Percentiles rank a stretch among this genome's conserved stretches.
phyloP scores from a whole-genome alignment of 2,329 filamentous ascomycete species.

The Zarea fungicola region DNA sequence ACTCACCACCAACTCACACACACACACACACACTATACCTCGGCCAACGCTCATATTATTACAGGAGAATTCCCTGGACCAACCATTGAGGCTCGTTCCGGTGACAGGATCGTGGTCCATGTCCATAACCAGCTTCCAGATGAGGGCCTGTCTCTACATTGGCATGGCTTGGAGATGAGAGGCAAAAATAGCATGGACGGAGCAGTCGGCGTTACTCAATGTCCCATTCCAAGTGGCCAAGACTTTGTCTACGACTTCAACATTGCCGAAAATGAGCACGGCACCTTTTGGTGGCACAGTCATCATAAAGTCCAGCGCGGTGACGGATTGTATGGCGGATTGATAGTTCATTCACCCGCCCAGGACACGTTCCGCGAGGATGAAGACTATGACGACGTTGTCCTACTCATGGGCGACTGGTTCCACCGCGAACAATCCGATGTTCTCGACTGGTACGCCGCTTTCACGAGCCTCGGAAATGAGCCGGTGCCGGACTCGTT shows the following conservation, averaged over 20 bases:
- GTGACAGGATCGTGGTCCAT: constrained; percentile 50
- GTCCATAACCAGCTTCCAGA: constrained; percentile 59
- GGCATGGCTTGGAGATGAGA: constrained; percentile 43
- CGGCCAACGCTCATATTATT: neutral
- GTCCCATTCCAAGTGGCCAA: constrained; percentile 33
- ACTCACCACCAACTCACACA: neutral
- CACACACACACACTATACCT: neutral
- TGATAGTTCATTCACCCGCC: constrained; percentile 50
- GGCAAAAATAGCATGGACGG: constrained; percentile 43
- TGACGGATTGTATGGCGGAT: constrained; percentile 53
- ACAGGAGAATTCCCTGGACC: constrained; percentile 30
- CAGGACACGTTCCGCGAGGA: neutral
- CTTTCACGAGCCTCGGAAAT: constrained; percentile 36
- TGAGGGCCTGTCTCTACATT: constrained; percentile 41
- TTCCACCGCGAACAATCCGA: constrained; percentile 35
- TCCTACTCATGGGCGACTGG: constrained; percentile 44
- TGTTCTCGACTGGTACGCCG: constrained; percentile 24
- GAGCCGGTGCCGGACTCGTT: constrained; percentile 29
- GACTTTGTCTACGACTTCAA: constrained; percentile 40
- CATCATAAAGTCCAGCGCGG: constrained; percentile 45
- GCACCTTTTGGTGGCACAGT: constrained; percentile 55
- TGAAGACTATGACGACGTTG: constrained; percentile 36
- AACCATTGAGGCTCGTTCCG: constrained; percentile 47
- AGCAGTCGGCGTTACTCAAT: constrained; percentile 38
- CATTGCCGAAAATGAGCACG: constrained; percentile 50